phyloP scores from a whole-genome alignment of 164 flowering plant genomes.

The Sextonia rubra region DNA sequence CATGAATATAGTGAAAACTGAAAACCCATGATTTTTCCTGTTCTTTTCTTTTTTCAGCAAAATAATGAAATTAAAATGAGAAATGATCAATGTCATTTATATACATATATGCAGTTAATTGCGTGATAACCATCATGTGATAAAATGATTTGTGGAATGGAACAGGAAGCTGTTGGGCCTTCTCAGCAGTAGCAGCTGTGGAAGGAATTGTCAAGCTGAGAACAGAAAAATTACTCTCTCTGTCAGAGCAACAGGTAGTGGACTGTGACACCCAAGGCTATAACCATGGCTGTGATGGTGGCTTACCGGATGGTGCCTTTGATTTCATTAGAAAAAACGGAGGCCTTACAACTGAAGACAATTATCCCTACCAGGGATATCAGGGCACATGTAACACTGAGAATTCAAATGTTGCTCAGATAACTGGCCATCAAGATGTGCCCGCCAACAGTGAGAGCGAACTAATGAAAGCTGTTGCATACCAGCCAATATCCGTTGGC shows the following conservation, averaged over 20 bases:
- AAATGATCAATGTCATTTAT: background rate
- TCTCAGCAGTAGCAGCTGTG: conserved; percentile 7
- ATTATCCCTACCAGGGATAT: conserved; percentile 24
- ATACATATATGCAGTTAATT: background rate
- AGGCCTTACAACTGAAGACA: too few species aligned
- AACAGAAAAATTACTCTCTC: conserved; percentile 1
- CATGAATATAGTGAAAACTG: too few species aligned
- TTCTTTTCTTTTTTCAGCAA: too few species aligned
- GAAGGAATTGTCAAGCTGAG: background rate
- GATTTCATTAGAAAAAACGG: too few species aligned
- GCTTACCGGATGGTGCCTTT: conserved; percentile 23
- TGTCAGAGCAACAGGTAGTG: conserved; percentile 9
- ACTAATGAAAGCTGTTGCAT: too few species aligned
- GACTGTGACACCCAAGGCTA: conserved; percentile 7
- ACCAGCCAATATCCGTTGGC: too few species aligned
- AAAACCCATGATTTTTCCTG: background rate
- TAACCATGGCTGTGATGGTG: conserved; percentile 13
- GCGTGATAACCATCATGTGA: too few species aligned
- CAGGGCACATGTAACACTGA: conserved; percentile 15
- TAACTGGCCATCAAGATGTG: too few species aligned
- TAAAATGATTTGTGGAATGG: background rate
- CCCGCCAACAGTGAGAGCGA: too few species aligned
- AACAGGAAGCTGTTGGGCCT: conserved; percentile 11
- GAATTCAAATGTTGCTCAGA: background rate
- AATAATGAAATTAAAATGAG: too few species aligned